Base-by-base conservation (phyloP, 2,329 filamentous ascomycete genomes). In the Diaporthe sp. region DNA sequence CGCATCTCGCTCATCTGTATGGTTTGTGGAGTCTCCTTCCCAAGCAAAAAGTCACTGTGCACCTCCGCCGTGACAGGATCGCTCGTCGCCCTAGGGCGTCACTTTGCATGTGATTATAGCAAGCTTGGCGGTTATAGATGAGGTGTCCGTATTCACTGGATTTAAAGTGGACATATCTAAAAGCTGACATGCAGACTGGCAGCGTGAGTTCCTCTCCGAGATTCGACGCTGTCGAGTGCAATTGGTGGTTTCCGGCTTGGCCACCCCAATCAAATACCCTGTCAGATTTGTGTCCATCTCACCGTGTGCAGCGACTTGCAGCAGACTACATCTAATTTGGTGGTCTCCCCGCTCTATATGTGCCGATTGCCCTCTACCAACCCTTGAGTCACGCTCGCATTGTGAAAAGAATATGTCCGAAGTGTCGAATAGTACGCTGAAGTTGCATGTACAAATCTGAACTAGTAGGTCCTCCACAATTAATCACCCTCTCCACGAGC, bases 131-230 rank as follows among this genome's bases (percentile, higher is more conserved):
- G 37, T 22, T 30, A 44, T 12, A 12, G 32, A 61, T 15, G 27
- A 30, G 37, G 15, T 44, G 37, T 27, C 10, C 19, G 25, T 15
- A 44, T 9, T 44, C 30, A 25, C 15, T 22, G 25, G 17, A 42
- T 63, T 30, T 63, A 63, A 30, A 63, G 25, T 63, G 58, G 37
- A 63, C n/a, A n/a, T n/a, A n/a, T n/a, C n/a, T 15, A 22, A 63
- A 25, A 44, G 58, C 58, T 63, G 58, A 63, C 58, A 63, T 63
- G 58, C 58, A 44, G 58, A 15, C n/a, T 27, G 37, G 25, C 37
- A 58, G 55, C 8, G 10, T 8, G 4, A 63, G 17, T 30, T 63
- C 42, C 17, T 22, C n/a, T 6, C 27, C 5, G 42, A 19, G 19
- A 65, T 50, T 65, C 12, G 42, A 6, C 30, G 19, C 27, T 25